A percentile compares a stretch with the other conserved stretches of the same genome.
phyloP scores from a whole-genome alignment of 768 basidiomycete species.

The Suillus hirtellus region DNA sequence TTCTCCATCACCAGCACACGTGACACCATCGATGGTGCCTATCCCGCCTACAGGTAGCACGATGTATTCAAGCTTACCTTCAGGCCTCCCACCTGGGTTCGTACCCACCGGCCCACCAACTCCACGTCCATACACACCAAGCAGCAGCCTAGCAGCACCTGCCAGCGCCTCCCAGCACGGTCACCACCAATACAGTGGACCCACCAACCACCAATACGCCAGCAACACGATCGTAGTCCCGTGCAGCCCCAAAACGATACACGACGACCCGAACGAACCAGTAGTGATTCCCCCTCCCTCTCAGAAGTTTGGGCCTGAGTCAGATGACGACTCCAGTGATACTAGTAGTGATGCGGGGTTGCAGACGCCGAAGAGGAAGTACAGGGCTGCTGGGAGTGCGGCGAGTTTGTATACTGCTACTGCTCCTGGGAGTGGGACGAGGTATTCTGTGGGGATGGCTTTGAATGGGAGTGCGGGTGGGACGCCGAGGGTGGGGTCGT shows the following conservation, averaged over 20 bases:
- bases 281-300: conserved; percentile 33
- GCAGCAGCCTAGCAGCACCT: conserved; percentile 33
- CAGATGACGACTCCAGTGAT: conserved; percentile 35
- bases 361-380: conserved; percentile 29
- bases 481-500: not conserved
- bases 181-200: not conserved
- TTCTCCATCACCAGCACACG: not conserved
- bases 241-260: not conserved
- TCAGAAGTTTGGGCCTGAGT: conserved; percentile 15
- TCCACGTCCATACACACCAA: conserved; percentile 22
- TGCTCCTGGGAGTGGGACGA: conserved; percentile 11
- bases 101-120: conserved; percentile 30
- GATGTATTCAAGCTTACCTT: conserved; percentile 28
- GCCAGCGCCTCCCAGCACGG: conserved; percentile 24
- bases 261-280: conserved; percentile 13
- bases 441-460: not conserved
- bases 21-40: conserved; percentile 10
- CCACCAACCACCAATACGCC: not conserved
- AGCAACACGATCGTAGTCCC: conserved; percentile 8
- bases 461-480: not conserved
- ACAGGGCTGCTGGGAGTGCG: conserved; percentile 20
- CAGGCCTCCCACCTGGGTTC: conserved; percentile 40
- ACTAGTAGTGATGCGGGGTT: conserved; percentile 29
- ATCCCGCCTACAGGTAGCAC: conserved; percentile 12
- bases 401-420: conserved; percentile 17